phyloP scores from a whole-genome alignment of 1,284 basidiomycete genomes.

The Naganishia sp. region DNA sequence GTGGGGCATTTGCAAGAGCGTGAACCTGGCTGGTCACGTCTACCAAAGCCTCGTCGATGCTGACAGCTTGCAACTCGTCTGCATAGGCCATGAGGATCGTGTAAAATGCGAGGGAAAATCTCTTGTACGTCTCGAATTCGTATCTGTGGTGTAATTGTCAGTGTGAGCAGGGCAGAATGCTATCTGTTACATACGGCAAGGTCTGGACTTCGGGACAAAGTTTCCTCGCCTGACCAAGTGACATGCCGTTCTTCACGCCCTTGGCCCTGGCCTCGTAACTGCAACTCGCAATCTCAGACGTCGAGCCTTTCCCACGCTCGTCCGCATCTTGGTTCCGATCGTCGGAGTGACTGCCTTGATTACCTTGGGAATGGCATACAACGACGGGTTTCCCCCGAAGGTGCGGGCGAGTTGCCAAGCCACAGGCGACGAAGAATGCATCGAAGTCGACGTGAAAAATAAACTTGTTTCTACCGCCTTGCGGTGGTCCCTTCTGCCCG shows the following conservation, averaged over 20 bases:
- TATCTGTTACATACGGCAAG: slow-evolving; percentile 78
- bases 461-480: slow-evolving; percentile 58
- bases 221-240: slow-evolving; percentile 78
- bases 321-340: slow-evolving; percentile 19
- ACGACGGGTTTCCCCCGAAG: slow-evolving; percentile 83
- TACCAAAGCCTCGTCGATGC: slow-evolving; percentile 91
- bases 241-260: slow-evolving; percentile 94
- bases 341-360: slow-evolving; percentile 61
- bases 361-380: slow-evolving; percentile 88
- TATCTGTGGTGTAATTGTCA: slow-evolving; percentile 42
- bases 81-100: slow-evolving; percentile 84
- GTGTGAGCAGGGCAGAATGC: slow-evolving; percentile 41
- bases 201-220: slow-evolving; percentile 74
- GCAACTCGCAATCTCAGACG: slow-evolving; percentile 90
- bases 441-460: slow-evolving; percentile 97
- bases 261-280: slow-evolving; percentile 89
- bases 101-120: slow-evolving; percentile 82
- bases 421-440: slow-evolving; percentile 94
- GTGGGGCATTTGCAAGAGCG: slow-evolving; percentile 48
- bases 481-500: slow-evolving; percentile 2
- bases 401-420: slow-evolving; percentile 72
- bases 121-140: slow-evolving; percentile 69
- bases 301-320: slow-evolving; percentile 57
- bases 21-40: slow-evolving; percentile 74
- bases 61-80: slow-evolving; percentile 91